Conservation (phyloP, 306 rosid species). For the Trifolium fragiferum region DNA sequence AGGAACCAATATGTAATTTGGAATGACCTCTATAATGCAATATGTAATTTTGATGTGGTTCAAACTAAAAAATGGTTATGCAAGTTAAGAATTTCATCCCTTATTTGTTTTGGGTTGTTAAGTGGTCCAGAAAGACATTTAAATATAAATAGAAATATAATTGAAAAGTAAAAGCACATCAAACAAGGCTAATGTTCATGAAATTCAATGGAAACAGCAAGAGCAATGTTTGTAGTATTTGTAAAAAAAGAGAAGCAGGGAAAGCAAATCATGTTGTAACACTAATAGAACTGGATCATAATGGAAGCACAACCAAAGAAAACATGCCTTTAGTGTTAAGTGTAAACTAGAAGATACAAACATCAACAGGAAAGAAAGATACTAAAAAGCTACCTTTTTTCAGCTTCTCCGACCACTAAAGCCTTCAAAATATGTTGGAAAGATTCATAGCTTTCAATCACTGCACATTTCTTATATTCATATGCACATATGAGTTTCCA, state of each 20-base stretch:
- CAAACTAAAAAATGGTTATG: constrained; percentile 15
- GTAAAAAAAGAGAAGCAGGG: neutral
- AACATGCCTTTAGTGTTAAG: constrained; percentile 22
- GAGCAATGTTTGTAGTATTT: constrained; percentile 20
- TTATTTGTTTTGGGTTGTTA: constrained; percentile 2
- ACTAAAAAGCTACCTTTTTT: constrained; percentile 71
- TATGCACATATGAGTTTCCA: constrained; percentile 91
- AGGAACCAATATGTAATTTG: constrained; percentile 8
- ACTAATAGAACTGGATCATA: constrained; percentile 16
- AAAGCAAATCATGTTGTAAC: constrained; percentile 23
- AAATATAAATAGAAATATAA: constrained; percentile 22
- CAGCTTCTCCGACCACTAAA: constrained; percentile 88
- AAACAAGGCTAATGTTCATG: constrained; percentile 17
- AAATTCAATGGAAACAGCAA: constrained; percentile 34
- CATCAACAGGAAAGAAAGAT: constrained; percentile 30
- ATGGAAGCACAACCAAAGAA: constrained; percentile 1
- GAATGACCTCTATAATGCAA: constrained; percentile 8
- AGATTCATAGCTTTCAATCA: constrained; percentile 87
- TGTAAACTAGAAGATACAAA: constrained; percentile 35
- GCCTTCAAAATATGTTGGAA: constrained; percentile 66
- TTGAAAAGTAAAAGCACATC: constrained; percentile 19
- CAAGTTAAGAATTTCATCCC: constrained; percentile 20
- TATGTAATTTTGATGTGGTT: constrained; percentile 4
- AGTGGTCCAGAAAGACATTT: constrained; percentile 21
- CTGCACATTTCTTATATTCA: constrained; percentile 95